These are phyloP conservation scores for Groenewaldozyma auringiensis DNA, from an alignment of 1,139 yeast species.

Conservation along the genomic window DNA sequence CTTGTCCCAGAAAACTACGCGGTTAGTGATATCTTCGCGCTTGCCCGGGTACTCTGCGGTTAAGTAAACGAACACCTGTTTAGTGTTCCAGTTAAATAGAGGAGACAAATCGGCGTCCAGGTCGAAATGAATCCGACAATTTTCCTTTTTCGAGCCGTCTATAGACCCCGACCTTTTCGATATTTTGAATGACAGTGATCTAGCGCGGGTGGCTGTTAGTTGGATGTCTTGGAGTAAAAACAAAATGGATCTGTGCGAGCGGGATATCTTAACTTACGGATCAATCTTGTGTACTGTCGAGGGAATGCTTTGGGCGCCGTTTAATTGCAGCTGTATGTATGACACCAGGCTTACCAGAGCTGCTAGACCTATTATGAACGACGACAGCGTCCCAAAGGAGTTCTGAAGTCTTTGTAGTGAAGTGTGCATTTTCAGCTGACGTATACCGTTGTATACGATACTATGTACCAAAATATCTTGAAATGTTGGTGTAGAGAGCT, in stretches of 20 bases:
- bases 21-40: constrained; percentile 40
- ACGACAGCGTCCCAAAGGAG: constrained; percentile 1
- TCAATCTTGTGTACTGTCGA: constrained; percentile 19
- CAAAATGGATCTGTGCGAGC: background rate
- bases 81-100: constrained; percentile 93
- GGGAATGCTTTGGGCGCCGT: constrained; percentile 23
- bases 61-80: constrained; percentile 82
- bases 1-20: constrained; percentile 86
- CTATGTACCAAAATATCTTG: no score
- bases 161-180: constrained; percentile 70
- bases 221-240: constrained; percentile 7
- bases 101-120: constrained; percentile 60
- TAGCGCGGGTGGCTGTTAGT: constrained; percentile 3
- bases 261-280: constrained; percentile 20
- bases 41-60: constrained; percentile 82
- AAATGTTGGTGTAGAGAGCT: no score
- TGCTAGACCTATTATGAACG: constrained; percentile 18
- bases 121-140: constrained; percentile 64
- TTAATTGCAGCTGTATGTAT: constrained; percentile 23
- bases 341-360: constrained; percentile 25
- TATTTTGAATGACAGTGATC: constrained; percentile 35
- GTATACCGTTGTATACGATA: no score
- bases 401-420: background rate
- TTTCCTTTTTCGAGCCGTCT: constrained; percentile 69
- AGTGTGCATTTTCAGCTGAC: constrained; percentile 1